Evolutionary conservation across 768 basidiomycete genomes (phyloP).

Genomic region (Termitomyces eurrhizus): DNA sequence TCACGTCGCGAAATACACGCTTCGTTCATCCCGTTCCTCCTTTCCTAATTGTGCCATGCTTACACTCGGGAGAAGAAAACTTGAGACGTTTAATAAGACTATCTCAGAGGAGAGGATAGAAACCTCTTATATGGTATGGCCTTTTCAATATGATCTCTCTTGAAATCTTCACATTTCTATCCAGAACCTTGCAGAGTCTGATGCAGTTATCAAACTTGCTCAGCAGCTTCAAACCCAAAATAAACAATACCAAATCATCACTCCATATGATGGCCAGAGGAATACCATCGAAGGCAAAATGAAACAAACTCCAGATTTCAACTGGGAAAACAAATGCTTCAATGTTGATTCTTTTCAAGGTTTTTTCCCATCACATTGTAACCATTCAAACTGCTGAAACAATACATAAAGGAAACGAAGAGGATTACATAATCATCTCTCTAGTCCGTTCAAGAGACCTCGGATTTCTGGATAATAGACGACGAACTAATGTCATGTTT

Average conservation of each 20-base stretch:
- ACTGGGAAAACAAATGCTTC: slow-evolving; percentile 71
- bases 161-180: slow-evolving; percentile 2
- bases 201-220: slow-evolving; percentile 55
- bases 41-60: too few species aligned
- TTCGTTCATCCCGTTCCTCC: too few species aligned
- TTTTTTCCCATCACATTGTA: slow-evolving; percentile 21
- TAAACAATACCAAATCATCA: slow-evolving; percentile 62
- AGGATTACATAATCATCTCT: too few species aligned
- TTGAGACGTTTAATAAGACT: too few species aligned
- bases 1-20: too few species aligned
- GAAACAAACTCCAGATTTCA: slow-evolving; percentile 39
- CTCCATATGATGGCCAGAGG: slow-evolving; percentile 78
- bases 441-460: too few species aligned
- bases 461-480: too few species aligned
- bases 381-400: background rate
- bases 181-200: slow-evolving; percentile 60
- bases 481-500: too few species aligned
- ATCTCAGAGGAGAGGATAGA: slow-evolving; percentile 28
- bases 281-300: slow-evolving; percentile 53
- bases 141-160: slow-evolving; percentile 4
- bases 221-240: slow-evolving; percentile 46
- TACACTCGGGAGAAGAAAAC: too few species aligned
- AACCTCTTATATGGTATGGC: slow-evolving; percentile 33
- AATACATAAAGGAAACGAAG: slow-evolving; percentile 74
- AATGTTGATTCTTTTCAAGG: slow-evolving; percentile 89